phyloP scores from a whole-genome alignment of 2,329 filamentous ascomycete species.

The Beauveria brongniartii region DNA sequence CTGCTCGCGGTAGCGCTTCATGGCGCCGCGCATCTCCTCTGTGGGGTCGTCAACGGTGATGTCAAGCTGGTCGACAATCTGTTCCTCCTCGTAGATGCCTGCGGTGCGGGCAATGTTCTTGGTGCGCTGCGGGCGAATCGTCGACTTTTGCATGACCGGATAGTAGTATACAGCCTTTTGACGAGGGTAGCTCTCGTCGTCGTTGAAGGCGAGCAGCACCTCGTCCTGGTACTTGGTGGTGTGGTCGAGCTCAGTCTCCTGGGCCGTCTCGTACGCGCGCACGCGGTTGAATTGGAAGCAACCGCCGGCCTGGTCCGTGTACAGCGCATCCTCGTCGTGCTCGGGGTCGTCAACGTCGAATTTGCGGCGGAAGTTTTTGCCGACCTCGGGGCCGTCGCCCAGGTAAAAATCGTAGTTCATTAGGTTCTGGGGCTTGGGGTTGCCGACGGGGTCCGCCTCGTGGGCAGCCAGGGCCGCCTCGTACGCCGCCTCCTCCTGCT shows the following conservation, averaged over 20 bases:
- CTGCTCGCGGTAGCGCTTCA: slow-evolving; percentile 44
- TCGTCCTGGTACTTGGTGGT: slow-evolving; percentile 56
- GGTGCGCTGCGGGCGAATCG: slow-evolving; percentile 53
- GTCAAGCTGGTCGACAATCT: slow-evolving; percentile 48
- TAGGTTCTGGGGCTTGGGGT: slow-evolving; percentile 47
- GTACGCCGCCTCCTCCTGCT: slow-evolving; percentile 45
- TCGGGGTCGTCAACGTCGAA: slow-evolving; percentile 51
- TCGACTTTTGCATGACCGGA: slow-evolving; percentile 56
- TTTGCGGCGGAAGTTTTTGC: slow-evolving; percentile 49
- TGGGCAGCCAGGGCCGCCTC: slow-evolving; percentile 43
- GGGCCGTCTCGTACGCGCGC: slow-evolving; percentile 56
- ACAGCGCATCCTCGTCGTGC: slow-evolving; percentile 44
- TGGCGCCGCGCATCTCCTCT: slow-evolving; percentile 43
- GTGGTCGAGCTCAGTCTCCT: slow-evolving; percentile 48
- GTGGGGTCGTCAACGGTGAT: slow-evolving; percentile 47
- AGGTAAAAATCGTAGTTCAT: slow-evolving; percentile 64
- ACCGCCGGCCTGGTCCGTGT: slow-evolving; percentile 41
- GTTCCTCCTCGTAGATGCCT: slow-evolving; percentile 39
- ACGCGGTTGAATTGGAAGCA: slow-evolving; percentile 55
- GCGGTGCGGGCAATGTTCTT: slow-evolving; percentile 53
- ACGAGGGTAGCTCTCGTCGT: slow-evolving; percentile 40
- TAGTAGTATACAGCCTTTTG: slow-evolving; percentile 60
- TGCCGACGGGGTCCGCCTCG: slow-evolving; percentile 47
- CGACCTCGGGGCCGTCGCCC: slow-evolving; percentile 37
- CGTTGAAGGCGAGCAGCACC: slow-evolving; percentile 50